A percentile compares a stretch with the other conserved stretches of the same genome.
Conservation (phyloP, 225 moss, liverwort and hornwort species). For the Neckera pumila region DNA sequence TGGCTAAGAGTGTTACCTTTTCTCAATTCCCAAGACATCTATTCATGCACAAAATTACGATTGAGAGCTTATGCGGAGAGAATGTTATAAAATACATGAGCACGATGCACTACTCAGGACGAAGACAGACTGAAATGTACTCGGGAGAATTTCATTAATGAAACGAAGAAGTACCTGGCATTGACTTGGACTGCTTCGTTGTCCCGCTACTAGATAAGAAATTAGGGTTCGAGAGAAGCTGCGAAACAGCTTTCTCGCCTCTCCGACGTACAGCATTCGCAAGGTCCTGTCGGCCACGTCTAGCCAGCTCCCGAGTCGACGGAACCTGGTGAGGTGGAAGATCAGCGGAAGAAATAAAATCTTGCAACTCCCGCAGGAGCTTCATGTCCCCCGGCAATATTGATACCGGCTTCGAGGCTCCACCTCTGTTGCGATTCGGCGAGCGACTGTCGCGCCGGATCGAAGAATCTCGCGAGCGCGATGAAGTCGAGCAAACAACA, state of each 20-base stretch:
- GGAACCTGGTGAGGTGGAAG: slow-evolving; percentile 69
- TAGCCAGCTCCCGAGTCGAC: slow-evolving; percentile 58
- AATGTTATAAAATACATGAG: neutral
- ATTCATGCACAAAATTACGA: neutral
- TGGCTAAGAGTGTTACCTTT: neutral
- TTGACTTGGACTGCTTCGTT: slow-evolving; percentile 5
- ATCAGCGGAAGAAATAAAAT: slow-evolving; percentile 49
- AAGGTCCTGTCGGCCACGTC: slow-evolving; percentile 72
- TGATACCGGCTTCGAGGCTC: slow-evolving; percentile 16
- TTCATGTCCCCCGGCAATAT: slow-evolving; percentile 47
- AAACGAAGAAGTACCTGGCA: slow-evolving; percentile 13
- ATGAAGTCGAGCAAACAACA: slow-evolving; percentile 34
- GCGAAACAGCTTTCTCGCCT: slow-evolving; percentile 66
- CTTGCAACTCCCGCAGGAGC: slow-evolving; percentile 60
- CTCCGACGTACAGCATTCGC: slow-evolving; percentile 75
- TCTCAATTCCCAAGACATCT: neutral
- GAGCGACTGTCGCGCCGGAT: slow-evolving; percentile 1
- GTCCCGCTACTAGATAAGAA: neutral
- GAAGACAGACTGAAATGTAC: neutral
- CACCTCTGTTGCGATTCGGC: slow-evolving; percentile 1
- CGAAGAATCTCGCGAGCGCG: slow-evolving; percentile 15
- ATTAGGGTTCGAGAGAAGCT: slow-evolving; percentile 68
- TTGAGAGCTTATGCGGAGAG: neutral
- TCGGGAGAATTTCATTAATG: neutral
- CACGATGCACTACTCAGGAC: neutral